Evolutionary conservation across 352 stramenopile species (phyloP), one percentile per base, ranked within the genome.

Genomic region (Globisporangium parvum): DNA sequence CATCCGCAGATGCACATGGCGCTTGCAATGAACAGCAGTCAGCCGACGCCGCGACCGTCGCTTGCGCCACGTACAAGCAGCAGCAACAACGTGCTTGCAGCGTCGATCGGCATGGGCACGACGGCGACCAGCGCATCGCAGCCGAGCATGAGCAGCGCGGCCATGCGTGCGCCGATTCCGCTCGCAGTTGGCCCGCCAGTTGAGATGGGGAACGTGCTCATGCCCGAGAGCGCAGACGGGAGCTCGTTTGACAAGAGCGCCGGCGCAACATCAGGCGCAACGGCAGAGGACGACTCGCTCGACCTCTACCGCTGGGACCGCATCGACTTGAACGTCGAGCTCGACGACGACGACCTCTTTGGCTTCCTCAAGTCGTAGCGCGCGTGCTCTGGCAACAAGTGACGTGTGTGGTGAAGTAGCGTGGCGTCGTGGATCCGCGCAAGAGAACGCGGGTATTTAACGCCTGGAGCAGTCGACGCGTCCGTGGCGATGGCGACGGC

Each of bases 271-370:
- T 33, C 18, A 2, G 14, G 44, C 11, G 24, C 28, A 14, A 18
- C 47, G 45, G 63, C 42, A 33, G 75, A 87, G 0, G 66, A 78
- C 52, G 80, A 91, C 23, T 59, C 73, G 24, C 60, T 91, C 53
- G 80, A 91, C 71, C 63, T 84, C 26, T 89, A 88, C 55, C 78
- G 75, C 23, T 92, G 81, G 81, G 79, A 91, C 55, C 73, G 78
- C 53, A 87, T 93, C 60, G 78, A 92, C 59, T 64, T 91, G 40
- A 87, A 93, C 59, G 82, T 91, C 60, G 79, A 73, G 57, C 68
- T 95, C 56, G 80, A 87, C 66, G 85, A 93, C 51, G 80, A 92
- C 57, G 85, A 95, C 62, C 69, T 95, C 17, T 95, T 95, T 51
- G 74, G 80, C 35, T 95, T 95, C 70, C 55, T 95, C 31, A 90